Evolutionary conservation across 257 asterid genomes (phyloP), one percentile per base, ranked within the genome.

Genomic region (Misopates orontium): DNA sequence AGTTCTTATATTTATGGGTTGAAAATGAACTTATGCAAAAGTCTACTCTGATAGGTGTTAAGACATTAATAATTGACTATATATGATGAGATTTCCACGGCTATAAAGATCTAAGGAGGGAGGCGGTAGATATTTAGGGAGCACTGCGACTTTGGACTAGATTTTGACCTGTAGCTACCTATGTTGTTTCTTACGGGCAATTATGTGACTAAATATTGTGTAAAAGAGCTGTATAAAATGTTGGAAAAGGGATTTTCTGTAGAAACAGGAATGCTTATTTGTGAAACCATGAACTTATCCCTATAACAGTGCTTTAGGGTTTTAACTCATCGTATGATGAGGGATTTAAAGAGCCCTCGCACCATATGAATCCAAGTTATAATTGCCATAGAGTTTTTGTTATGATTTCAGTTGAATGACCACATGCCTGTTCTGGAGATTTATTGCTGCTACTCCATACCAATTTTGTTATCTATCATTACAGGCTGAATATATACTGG

Each of bases 401-500:
- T 49, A 12, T 53, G n/a, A 36, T 14, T 13, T n/a, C 56, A 17
- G 17, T 47, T 36, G 20, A 10, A 18, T 18, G 3, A 18, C 13
- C 22, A 36, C 11, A 25, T 45, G 52, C 45, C 45, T 11, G 20
- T 70, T 56, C 61, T 32, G 64, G 51, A 48, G 56, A 39, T 50
- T 53, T 8, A 19, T 45, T 14, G 16, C 13, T 60, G 31, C 21
- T 24, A 25, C 41, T 8, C 32, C 41, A 68, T 40, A 67, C 25
- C 40, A 19, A 17, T 44, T 60, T 41, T 64, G 13, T 71, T 28
- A 28, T 39, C 54, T 67, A 68, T 67, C 66, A 25, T 72, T 66
- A 72, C 91, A 93, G 97, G 99, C 97, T 23, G 97, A 90, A 70
- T 79, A 84, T 75, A 86, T 94, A 79, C 68, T 90, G 80, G 97